A percentile compares a stretch with the other conserved stretches of the same genome.
These are phyloP conservation scores for Fonsecaea multimorphosa DNA, from an alignment of 2,329 filamentous ascomycete species.

Conservation along the genomic window DNA sequence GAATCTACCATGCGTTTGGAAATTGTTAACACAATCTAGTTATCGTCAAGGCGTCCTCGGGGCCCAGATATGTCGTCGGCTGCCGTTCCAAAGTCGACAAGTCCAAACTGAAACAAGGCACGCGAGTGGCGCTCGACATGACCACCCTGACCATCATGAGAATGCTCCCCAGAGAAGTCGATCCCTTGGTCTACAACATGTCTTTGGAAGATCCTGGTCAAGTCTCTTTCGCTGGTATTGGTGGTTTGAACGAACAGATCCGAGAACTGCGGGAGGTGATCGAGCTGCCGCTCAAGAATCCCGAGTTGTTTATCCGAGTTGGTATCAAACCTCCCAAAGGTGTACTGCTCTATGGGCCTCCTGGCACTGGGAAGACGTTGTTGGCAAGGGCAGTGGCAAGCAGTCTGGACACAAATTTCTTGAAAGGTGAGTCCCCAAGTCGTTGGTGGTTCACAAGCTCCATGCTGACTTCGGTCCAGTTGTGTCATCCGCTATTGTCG, in stretches of 20 bases:
- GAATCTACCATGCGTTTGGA: neutral
- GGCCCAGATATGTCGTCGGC: constrained; percentile 95
- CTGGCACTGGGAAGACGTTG: constrained; percentile 95
- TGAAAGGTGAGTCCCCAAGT: constrained; percentile 74
- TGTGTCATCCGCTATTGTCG: constrained; percentile 97
- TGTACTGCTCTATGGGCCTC: constrained; percentile 92
- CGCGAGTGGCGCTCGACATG: constrained; percentile 97
- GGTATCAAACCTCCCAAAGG: constrained; percentile 99
- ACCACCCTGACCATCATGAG: constrained; percentile 99
- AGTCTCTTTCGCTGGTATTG: constrained; percentile 96
- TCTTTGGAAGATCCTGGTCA: constrained; percentile 97
- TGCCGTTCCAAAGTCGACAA: constrained; percentile 99
- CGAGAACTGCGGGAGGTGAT: constrained; percentile 97
- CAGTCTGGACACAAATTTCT: constrained; percentile 95
- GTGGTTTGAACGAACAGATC: constrained; percentile 97
- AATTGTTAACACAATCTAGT: constrained; percentile 59
- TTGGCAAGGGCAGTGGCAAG: constrained; percentile 93
- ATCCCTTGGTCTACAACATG: constrained; percentile 99
- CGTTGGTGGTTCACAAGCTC: neutral
- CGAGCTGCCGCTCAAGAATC: constrained; percentile 96
- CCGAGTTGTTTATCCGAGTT: constrained; percentile 93
- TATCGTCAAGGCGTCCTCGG: constrained; percentile 97
- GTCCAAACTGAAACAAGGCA: constrained; percentile 95
- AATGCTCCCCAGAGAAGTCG: constrained; percentile 97
- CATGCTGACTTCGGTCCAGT: constrained; percentile 61